Conservation (phyloP, 345 rosid species). For the Brassica nigra region DNA sequence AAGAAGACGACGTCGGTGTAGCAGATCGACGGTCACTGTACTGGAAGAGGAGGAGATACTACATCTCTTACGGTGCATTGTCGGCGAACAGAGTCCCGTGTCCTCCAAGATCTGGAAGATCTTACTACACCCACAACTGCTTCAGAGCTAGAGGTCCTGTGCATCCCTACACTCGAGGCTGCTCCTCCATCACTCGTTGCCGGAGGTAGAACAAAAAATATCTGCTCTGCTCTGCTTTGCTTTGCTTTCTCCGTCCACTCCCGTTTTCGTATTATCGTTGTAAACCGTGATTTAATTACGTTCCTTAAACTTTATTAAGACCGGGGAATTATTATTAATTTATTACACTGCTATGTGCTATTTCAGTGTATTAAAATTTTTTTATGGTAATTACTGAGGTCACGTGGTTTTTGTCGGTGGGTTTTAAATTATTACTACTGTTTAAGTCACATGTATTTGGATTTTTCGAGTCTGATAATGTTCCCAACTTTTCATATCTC, state of each 20-base stretch:
- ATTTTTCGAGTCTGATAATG: background rate
- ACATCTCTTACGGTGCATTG: conserved; percentile 89
- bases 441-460: conserved; percentile 33
- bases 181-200: conserved; percentile 78
- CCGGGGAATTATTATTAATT: background rate
- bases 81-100: conserved; percentile 85
- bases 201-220: conserved; percentile 47
- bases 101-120: conserved; percentile 93
- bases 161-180: conserved; percentile 77
- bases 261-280: conserved; percentile 29
- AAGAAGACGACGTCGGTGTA: conserved; percentile 32
- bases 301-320: background rate
- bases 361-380: background rate
- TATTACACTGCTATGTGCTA: background rate
- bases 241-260: background rate
- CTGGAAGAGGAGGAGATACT: conserved; percentile 63
- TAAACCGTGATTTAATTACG: conserved; percentile 17
- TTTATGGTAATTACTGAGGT: background rate
- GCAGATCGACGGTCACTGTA: conserved; percentile 65
- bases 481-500: background rate
- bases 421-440: conserved; percentile 14
- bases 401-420: conserved; percentile 27
- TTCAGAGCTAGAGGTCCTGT: conserved; percentile 63
- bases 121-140: conserved; percentile 87
- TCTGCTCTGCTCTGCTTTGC: background rate